Conservation (phyloP, 2,329 filamentous ascomycete genomes). For the Scortechinia acanthostroma region DNA sequence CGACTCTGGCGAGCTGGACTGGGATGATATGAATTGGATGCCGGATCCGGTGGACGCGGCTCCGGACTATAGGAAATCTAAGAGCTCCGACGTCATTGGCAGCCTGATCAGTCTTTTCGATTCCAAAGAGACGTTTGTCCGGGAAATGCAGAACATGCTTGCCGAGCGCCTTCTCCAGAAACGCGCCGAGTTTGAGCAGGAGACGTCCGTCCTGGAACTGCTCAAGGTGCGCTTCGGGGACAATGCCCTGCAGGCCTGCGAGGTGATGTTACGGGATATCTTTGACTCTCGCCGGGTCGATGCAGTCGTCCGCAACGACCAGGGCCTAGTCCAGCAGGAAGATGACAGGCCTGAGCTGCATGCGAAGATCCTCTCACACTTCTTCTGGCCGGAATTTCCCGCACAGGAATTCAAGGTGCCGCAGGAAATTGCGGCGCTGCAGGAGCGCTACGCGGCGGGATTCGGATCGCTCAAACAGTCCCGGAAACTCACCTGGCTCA, state of each 20-base stretch:
- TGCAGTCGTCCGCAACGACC: constrained; percentile 29
- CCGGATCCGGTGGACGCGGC: constrained; percentile 62
- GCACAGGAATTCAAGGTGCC: constrained; percentile 35
- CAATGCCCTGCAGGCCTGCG: constrained; percentile 55
- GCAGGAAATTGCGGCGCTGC: constrained; percentile 37
- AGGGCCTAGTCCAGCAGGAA: neutral
- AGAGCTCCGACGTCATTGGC: constrained; percentile 55
- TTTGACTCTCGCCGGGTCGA: constrained; percentile 53
- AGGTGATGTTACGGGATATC: constrained; percentile 66
- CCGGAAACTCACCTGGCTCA: constrained; percentile 56
- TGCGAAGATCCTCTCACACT: constrained; percentile 55
- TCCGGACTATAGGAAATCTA: constrained; percentile 55
- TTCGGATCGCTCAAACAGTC: constrained; percentile 57
- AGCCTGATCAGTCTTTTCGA: constrained; percentile 61
- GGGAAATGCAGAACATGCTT: constrained; percentile 55
- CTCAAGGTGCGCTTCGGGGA: constrained; percentile 61
- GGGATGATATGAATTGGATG: constrained; percentile 61
- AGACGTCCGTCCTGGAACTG: constrained; percentile 55
- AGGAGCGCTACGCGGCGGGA: constrained; percentile 42
- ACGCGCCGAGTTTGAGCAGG: constrained; percentile 48
- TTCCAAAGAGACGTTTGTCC: constrained; percentile 56
- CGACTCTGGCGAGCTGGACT: constrained; percentile 41
- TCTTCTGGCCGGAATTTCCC: constrained; percentile 60
- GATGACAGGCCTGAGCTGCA: constrained; percentile 32
- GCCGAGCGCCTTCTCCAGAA: constrained; percentile 45